A percentile compares a stretch with the other conserved stretches of the same genome.
phyloP scores from a whole-genome alignment of 176 grass and related monocot genomes.

The Zoysia japonica region DNA sequence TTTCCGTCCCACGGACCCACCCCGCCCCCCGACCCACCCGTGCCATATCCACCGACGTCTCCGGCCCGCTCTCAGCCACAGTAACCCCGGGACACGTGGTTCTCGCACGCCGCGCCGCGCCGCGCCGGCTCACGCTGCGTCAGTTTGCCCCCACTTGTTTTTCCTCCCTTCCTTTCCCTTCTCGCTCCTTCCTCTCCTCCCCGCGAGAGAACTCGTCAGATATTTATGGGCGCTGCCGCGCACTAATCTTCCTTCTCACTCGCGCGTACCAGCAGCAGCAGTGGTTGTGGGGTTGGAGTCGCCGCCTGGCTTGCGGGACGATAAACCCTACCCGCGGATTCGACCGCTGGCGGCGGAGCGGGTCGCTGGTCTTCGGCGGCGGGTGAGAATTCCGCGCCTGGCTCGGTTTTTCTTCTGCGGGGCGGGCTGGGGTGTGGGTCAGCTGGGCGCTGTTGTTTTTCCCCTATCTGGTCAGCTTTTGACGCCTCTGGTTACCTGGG shows the following conservation, averaged over 20 bases:
- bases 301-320: not conserved
- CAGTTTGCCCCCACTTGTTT: not conserved
- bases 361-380: not conserved
- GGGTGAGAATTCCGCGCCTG: conserved; percentile 39
- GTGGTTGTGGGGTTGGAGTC: not conserved
- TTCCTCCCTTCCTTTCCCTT: not conserved
- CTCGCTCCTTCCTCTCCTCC: not conserved
- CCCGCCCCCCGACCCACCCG: not conserved
- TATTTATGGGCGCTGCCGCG: conserved; percentile 29
- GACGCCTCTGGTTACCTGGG: not conserved
- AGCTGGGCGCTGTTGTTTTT: conserved; percentile 14
- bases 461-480: not conserved
- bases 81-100: conserved; percentile 41
- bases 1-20: not conserved
- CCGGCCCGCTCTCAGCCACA: conserved; percentile 5
- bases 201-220: conserved; percentile 33
- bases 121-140: conserved; percentile 5
- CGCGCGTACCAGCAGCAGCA: not conserved
- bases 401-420: not conserved
- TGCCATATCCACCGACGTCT: not conserved
- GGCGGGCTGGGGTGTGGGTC: not conserved
- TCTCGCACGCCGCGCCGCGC: conserved; percentile 23
- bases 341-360: conserved; percentile 2
- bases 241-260: not conserved
- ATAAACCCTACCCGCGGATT: conserved; percentile 8